Evolutionary conservation across 2,329 filamentous ascomycete genomes (phyloP), one percentile per base, ranked within the genome.

Genomic region (Ophiostoma novo-ulmi): DNA sequence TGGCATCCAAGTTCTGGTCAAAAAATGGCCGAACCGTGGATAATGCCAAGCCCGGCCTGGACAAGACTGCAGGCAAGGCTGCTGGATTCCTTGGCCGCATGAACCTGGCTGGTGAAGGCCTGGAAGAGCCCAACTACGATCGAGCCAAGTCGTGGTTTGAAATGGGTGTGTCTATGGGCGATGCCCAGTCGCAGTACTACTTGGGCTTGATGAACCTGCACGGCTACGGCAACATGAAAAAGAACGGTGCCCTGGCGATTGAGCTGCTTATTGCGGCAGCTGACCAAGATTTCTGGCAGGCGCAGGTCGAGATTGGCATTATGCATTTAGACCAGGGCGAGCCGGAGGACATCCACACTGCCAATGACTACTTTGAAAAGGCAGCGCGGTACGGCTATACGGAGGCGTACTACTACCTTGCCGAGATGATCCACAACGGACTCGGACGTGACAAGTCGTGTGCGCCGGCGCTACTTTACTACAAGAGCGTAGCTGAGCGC

Each of bases 401-500:
- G 73, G 93, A 97, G 79, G 91, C 93, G 0, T 92, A 92, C 77
- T 97, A 97, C 80, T 97, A 97, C 78, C 87, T 97, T 4, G 94
- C 92, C 1, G 94, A 97, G 80, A 88, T 97, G 82, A 90, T 89
- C 35, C 87, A 94, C 75, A 87, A 92, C 73, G 93, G 92, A 0
- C 86, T 96, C 39, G 93, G 92, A 5, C 85, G 91, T 48, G 92
- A 97, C 74, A 89, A 89, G 75, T 89, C 90, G 14, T 97, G 94
- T 76, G 85, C 84, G 8, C 85, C 92, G 71, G 93, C 94, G 1
- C 85, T 92, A 61, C 86, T 86, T 14, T 96, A 95, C 78, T 97
- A 97, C 81, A 93, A 93, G 79, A 86, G 85, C 74, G 91, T 93
- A 11, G 88, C 90, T 2, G 91, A 93, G 78, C 88, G 87, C 75